Evolutionary conservation across 1,284 basidiomycete species (phyloP).

Genomic region (Caloboletus inedulis): DNA sequence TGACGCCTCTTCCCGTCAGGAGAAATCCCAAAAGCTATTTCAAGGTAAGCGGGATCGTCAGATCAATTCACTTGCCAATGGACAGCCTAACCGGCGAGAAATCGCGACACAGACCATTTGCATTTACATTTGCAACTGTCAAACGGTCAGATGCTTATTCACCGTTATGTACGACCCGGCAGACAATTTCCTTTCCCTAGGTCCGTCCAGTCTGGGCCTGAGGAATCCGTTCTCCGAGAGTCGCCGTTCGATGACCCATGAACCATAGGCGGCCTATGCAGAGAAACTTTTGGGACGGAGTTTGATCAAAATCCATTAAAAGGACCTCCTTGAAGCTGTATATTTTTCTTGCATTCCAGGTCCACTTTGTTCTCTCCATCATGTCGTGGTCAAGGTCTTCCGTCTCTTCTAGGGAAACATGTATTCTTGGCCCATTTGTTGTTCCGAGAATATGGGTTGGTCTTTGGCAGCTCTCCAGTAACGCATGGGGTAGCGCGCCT

Average conservation of each 20-base stretch:
- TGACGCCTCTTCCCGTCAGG: conserved; percentile 11
- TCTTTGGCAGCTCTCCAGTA: conserved; percentile 80
- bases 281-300: conserved; percentile 30
- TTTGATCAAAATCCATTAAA: conserved; percentile 31
- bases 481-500: conserved; percentile 76
- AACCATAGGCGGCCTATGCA: conserved; percentile 4
- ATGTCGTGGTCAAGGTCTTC: conserved; percentile 23
- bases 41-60: conserved; percentile 28
- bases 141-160: conserved; percentile 12
- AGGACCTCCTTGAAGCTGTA: conserved; percentile 6
- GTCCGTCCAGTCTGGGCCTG: conserved; percentile 2
- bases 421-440: conserved; percentile 56
- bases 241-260: not conserved
- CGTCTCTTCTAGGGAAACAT: conserved; percentile 42
- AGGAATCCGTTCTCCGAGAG: conserved; percentile 7
- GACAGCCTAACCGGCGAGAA: conserved; percentile 20
- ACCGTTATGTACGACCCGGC: conserved; percentile 13
- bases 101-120: conserved; percentile 8
- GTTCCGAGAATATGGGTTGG: conserved; percentile 72
- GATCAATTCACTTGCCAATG: conserved; percentile 20
- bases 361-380: conserved; percentile 4
- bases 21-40: conserved; percentile 19
- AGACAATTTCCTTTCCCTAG: not conserved
- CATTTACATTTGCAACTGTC: conserved; percentile 8
- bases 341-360: conserved; percentile 9